phyloP scores from a whole-genome alignment of 192 early-diverging fungal species.

The Coemansia sp. region DNA sequence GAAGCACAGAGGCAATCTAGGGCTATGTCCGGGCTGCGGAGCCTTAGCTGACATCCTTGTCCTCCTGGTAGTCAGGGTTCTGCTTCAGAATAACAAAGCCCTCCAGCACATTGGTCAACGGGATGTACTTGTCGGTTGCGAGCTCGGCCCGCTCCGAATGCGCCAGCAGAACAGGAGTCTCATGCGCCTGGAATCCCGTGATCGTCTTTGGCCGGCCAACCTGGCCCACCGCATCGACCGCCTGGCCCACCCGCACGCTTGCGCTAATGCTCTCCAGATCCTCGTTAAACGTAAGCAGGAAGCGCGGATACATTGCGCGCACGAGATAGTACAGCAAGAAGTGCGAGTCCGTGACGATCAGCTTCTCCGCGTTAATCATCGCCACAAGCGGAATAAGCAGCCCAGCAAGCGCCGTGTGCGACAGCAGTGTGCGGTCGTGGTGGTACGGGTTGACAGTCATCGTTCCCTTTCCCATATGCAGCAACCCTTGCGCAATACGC shows the following conservation, averaged over 20 bases:
- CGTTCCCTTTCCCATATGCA: constrained; percentile 97
- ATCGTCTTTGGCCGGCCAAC: constrained; percentile 98
- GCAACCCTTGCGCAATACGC: constrained; percentile 58
- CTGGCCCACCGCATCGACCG: constrained; percentile 99
- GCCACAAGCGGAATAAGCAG: constrained; percentile 87
- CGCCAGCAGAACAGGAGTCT: constrained; percentile 93
- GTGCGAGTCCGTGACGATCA: constrained; percentile 87
- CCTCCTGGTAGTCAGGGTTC: constrained; percentile 85
- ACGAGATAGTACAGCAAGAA: constrained; percentile 93
- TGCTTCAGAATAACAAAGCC: constrained; percentile 95
- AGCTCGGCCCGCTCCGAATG: constrained; percentile 97
- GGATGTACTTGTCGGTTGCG: constrained; percentile 95
- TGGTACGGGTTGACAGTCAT: constrained; percentile 95
- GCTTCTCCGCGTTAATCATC: constrained; percentile 86
- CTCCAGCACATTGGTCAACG: constrained; percentile 84
- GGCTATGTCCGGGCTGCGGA: neutral
- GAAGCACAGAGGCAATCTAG: neutral
- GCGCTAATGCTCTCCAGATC: constrained; percentile 77
- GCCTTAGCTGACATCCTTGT: constrained; percentile 41
- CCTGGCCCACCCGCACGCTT: constrained; percentile 96
- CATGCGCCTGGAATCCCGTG: constrained; percentile 98
- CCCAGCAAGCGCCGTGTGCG: constrained; percentile 82
- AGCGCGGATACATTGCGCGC: constrained; percentile 95
- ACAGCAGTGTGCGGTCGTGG: constrained; percentile 88
- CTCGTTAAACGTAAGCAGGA: constrained; percentile 96